Base-by-base conservation (phyloP, 2,329 filamentous ascomycete species). In the Diplodia mutila region DNA sequence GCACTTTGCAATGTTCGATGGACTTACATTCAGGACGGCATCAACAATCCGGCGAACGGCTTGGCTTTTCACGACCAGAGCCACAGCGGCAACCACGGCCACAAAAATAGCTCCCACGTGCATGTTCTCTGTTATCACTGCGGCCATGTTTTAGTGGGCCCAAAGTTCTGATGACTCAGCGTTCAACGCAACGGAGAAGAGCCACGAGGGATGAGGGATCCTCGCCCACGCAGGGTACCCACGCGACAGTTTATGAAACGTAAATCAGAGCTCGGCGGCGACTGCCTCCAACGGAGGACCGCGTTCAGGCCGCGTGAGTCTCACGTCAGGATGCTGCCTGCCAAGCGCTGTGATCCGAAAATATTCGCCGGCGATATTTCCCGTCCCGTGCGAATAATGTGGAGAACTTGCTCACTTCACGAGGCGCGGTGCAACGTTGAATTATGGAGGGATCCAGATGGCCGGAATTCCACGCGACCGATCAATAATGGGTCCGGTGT, bases 301-400 rank as follows among this genome's bases (percentile, higher is more conserved):
- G 8, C n/a, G n/a, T 2, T n/a, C 3, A n/a, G 39, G 39, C n/a
- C 7, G 39, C 7, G 39, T 46, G 39, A 46, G 39, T 61, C 23
- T 57, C 37, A 59, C 12, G 21, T 37, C 32, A 37, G 25, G 34
- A 4, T 1, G 12, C 5, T 25, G 32, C 12, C 18, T 57, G 32
- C 32, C 55, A 59, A 59, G 34, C 34, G 29, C 34, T 12, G 55
- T 2, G 9, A 34, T 16, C 34, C 55, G 55, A 29, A 23, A 27
- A 25, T 61, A 61, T 61, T 61, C 57, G 57, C 57, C 57, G 57
- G 2, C 14, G 18, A 61, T 61, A 61, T 61, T 18, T 25, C 48
- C 55, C 55, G 55, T 14, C 5, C 7, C 6, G 39, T 4, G 3
- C 4, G 14, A 42, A 6, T 42, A n/a, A n/a, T 46, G 39, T 29